Evolutionary conservation across 768 basidiomycete species (phyloP), one percentile per base, ranked within the genome.

Genomic region (Dendrothele bispora): DNA sequence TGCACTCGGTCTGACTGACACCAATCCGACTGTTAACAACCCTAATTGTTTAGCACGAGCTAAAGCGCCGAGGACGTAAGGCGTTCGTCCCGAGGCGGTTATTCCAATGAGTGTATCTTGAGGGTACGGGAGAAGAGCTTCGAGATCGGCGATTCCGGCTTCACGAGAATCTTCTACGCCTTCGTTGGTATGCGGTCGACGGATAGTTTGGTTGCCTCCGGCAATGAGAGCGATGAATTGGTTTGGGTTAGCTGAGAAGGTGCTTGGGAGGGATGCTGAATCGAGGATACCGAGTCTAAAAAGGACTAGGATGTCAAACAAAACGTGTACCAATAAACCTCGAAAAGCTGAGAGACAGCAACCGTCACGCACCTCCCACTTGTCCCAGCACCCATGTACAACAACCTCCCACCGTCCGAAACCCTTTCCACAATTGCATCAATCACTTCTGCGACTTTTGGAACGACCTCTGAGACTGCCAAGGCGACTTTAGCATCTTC

Each of bases 311-410:
- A 4, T 11, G 11, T 35, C 12, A n/a, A n/a, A n/a, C n/a, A n/a
- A n/a, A n/a, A n/a, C n/a, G n/a, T n/a, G n/a, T n/a, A n/a, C n/a
- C n/a, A n/a, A n/a, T n/a, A n/a, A n/a, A n/a, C n/a, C n/a, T n/a
- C n/a, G n/a, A n/a, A n/a, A n/a, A n/a, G n/a, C n/a, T n/a, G n/a
- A n/a, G n/a, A n/a, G n/a, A n/a, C n/a, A n/a, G n/a, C n/a, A n/a
- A n/a, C n/a, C n/a, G 36, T 29, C 34, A 52, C 50, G 26, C 35
- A 65, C 67, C 66, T 60, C 30, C 68, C 68, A 21, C 66, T 68
- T 7, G 61, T 63, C n/a, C 68, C 68, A 4, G 68, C 66, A 27
- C 68, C 68, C 50, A 69, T 61, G 47, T 67, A 68, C 21, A 70
- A 34, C 18, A 70, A 50, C 26, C 68, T 57, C 21, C 68, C 68